Base-by-base conservation (phyloP, 1,284 basidiomycete genomes). In the Athelia sp. region DNA sequence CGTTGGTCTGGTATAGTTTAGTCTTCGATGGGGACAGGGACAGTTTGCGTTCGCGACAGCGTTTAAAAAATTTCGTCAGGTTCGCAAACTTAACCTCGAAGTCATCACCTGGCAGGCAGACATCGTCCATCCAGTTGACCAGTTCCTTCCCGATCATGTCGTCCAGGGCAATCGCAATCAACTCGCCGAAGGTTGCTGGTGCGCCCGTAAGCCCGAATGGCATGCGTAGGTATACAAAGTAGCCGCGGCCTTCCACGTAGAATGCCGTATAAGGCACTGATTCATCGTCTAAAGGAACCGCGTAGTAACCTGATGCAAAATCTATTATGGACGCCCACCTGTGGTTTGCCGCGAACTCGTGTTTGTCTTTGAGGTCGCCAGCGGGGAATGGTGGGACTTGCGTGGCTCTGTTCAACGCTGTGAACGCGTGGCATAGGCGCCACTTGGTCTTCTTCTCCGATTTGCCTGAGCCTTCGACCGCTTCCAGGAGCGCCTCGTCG, bases 21-120 rank as follows among this genome's bases (percentile, higher is more conserved):
- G 45, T 50, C 43, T 64, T 64, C 6, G 21, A 34, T 3, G 63
- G 56, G 1, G 58, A 55, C 0, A 66, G 48, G 1, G 58, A 60
- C 2, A 66, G 53, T 3, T 51, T 47, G 2, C 45, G 3, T 26
- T 58, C 57, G 4, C 55, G 32, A 0, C 54, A 43, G 0, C 52
- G 45, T 1, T 32, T 10, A 17, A 47, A 61, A 48, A 21, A 61
- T 10, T 17, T 13, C n/a, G 15, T 24, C 35, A 17, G 10, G 23
- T 34, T n/a, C 24, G 18, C 35, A 18, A 53, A 29, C 17, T 52
- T 47, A 11, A 6, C 17, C 6, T 52, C 50, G 34, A 55, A 53
- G 13, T 52, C 44, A 45, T 56, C 46, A 18, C 34, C 43, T 2
- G 35, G 32, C 10, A 51, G 19, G 15, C 47, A 48, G 3, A 53